A percentile compares a stretch with the other conserved stretches of the same genome.
These are phyloP conservation scores for Rhinocladiella mackenziei DNA, from an alignment of 2,329 filamentous ascomycete species.

Conservation along the genomic window DNA sequence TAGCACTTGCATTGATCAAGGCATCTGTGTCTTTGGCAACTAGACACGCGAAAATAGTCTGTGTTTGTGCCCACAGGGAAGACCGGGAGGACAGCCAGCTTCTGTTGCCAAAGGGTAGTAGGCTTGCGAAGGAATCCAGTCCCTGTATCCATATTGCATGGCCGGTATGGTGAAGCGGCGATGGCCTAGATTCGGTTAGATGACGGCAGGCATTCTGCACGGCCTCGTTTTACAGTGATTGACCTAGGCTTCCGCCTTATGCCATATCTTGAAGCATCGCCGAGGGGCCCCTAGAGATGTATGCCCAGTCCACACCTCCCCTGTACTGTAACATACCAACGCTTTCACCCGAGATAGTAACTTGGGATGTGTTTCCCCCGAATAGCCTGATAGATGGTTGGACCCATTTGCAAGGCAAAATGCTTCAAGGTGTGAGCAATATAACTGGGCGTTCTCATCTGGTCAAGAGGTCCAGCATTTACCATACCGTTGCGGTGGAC, in stretches of 20 bases:
- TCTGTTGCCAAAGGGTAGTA: constrained; percentile 46
- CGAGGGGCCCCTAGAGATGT: constrained; percentile 38
- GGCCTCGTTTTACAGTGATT: no score
- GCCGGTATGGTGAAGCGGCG: constrained; percentile 50
- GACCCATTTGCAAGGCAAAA: constrained; percentile 58
- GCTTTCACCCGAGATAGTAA: constrained; percentile 51
- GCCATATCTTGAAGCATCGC: constrained; percentile 55
- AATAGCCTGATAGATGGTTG: constrained; percentile 55
- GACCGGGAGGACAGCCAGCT: constrained; percentile 39
- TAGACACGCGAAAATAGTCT: constrained; percentile 44
- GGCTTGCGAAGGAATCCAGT: constrained; percentile 42
- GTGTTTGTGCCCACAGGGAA: constrained; percentile 30
- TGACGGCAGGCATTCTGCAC: no score
- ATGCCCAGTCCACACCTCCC: no score
- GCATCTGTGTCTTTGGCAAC: constrained; percentile 35
- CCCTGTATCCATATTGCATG: constrained; percentile 53
- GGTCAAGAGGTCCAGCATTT: constrained; percentile 63
- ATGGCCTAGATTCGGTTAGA: no score
- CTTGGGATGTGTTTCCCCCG: constrained; percentile 48
- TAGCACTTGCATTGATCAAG: constrained; percentile 38
- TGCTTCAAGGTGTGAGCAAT: constrained; percentile 33
- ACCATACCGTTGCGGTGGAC: constrained; percentile 54
- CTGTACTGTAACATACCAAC: constrained; percentile 42
- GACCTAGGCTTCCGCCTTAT: constrained; percentile 43
- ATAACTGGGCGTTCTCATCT: constrained; percentile 32